Evolutionary conservation across 78 protist genomes (phyloP).

Genomic region (Acrasis kona): DNA sequence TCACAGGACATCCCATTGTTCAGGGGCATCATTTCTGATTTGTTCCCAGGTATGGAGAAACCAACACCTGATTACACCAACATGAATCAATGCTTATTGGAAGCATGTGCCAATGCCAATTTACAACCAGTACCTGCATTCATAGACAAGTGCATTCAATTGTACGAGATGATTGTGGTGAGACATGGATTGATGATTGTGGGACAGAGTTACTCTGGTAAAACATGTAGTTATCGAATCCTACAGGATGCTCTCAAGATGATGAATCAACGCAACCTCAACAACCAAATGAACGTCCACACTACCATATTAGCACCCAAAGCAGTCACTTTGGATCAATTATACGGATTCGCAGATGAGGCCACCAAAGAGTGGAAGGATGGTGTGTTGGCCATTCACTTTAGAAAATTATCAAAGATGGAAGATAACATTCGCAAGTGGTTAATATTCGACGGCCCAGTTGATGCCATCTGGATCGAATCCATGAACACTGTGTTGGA

Average conservation of each 20-base stretch:
- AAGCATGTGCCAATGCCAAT: background rate
- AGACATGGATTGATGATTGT: slow-evolving; percentile 84
- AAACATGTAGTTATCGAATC: slow-evolving; percentile 27
- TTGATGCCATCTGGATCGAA: slow-evolving; percentile 84
- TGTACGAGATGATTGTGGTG: slow-evolving; percentile 59
- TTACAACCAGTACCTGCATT: slow-evolving; percentile 44
- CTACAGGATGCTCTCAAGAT: slow-evolving; percentile 41
- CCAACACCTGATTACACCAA: slow-evolving; percentile 42
- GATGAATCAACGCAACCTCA: background rate
- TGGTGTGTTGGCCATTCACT: slow-evolving; percentile 63
- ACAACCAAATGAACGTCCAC: slow-evolving; percentile 3
- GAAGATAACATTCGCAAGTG: slow-evolving; percentile 36
- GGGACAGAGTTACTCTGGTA: slow-evolving; percentile 52
- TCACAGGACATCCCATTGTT: slow-evolving; percentile 63
- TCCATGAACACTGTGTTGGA: slow-evolving; percentile 80
- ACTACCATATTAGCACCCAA: slow-evolving; percentile 65
- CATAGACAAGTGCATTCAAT: slow-evolving; percentile 37
- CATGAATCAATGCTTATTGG: slow-evolving; percentile 4
- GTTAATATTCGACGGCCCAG: slow-evolving; percentile 81
- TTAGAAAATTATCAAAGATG: slow-evolving; percentile 1
- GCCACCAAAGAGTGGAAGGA: slow-evolving; percentile 76
- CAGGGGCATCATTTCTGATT: slow-evolving; percentile 57
- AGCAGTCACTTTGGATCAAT: slow-evolving; percentile 74
- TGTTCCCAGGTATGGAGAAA: slow-evolving; percentile 58
- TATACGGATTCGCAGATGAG: slow-evolving; percentile 72